phyloP scores from a whole-genome alignment of 1,284 basidiomycete genomes.

The Fistulina hepatica region DNA sequence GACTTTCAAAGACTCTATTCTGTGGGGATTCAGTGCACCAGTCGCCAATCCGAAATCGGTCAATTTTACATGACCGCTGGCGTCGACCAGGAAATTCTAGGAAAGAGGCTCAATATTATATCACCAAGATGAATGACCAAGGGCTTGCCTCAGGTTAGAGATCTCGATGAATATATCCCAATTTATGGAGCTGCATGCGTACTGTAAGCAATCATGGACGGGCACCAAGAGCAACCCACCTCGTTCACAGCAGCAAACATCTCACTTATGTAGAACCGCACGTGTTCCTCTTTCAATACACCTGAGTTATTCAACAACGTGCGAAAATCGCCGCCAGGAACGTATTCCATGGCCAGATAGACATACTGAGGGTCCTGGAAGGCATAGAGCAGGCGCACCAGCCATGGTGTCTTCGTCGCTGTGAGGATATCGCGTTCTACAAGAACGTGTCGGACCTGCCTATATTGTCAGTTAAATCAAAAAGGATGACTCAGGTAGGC shows the following conservation, averaged over 20 bases:
- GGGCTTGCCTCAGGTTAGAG: slow-evolving; percentile 84
- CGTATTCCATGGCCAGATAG: slow-evolving; percentile 97
- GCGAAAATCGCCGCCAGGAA: slow-evolving; percentile 92
- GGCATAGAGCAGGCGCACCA: slow-evolving; percentile 85
- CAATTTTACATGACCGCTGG: slow-evolving; percentile 93
- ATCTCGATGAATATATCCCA: slow-evolving; percentile 96
- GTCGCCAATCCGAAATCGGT: slow-evolving; percentile 98
- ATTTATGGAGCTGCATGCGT: slow-evolving; percentile 92
- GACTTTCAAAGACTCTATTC: slow-evolving; percentile 90
- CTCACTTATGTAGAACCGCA: slow-evolving; percentile 88
- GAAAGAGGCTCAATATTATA: neutral
- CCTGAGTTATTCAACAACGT: slow-evolving; percentile 94
- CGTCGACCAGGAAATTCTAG: slow-evolving; percentile 96
- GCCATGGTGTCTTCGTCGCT: slow-evolving; percentile 91
- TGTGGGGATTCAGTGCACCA: slow-evolving; percentile 88
- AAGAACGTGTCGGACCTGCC: slow-evolving; percentile 89
- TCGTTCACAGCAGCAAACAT: slow-evolving; percentile 90
- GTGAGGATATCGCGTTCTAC: slow-evolving; percentile 94
- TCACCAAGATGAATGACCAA: slow-evolving; percentile 3
- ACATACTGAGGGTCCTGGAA: slow-evolving; percentile 87
- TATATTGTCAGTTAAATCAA: too few species aligned
- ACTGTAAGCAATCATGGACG: too few species aligned
- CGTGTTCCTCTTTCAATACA: slow-evolving; percentile 91
- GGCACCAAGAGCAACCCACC: too few species aligned
- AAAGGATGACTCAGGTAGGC: too few species aligned